A percentile compares a stretch with the other conserved stretches of the same genome.
Evolutionary conservation across 306 rosid species (phyloP).

Genomic region (barrel medic (Medicago truncatula)): MtrunA17r5.0-ANR NC_053043.1:34900001-34900500

Average conservation of each 20-base stretch:
- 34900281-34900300: too few species aligned
- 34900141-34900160: constrained; percentile 49
- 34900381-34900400: too few species aligned
- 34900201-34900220: constrained; percentile 54
- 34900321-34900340: too few species aligned
- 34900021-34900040: constrained; percentile 61
- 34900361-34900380: too few species aligned
- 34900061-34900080: constrained; percentile 49
- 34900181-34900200: constrained; percentile 40
- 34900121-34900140: constrained; percentile 52
- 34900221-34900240: constrained; percentile 55
- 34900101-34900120: constrained; percentile 61
- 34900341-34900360: too few species aligned
- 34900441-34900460: constrained; percentile 51
- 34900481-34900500: constrained; percentile 42
- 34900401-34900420: too few species aligned
- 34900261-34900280: too few species aligned
- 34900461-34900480: constrained; percentile 41
- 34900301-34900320: too few species aligned
- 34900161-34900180: constrained; percentile 46
- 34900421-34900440: too few species aligned
- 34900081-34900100: constrained; percentile 60
- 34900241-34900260: constrained; percentile 33
- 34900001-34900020: constrained; percentile 33
- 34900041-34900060: constrained; percentile 47